These are phyloP conservation scores for Boletales sp. DNA, from an alignment of 768 basidiomycete genomes.

Conservation along the genomic window DNA sequence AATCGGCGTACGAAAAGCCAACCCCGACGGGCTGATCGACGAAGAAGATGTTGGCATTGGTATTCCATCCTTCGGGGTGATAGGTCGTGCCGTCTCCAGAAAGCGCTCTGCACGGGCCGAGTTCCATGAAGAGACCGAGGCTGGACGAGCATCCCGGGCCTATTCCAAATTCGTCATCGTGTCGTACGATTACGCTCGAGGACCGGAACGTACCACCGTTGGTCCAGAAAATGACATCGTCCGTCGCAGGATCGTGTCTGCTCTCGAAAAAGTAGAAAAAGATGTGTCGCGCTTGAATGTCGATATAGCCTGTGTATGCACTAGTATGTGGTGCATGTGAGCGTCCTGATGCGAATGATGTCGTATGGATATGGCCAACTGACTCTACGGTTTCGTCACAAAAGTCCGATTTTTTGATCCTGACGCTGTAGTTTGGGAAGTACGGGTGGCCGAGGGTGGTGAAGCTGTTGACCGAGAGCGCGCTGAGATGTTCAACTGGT, in stretches of 20 bases:
- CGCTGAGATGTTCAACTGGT: slow-evolving; percentile 29
- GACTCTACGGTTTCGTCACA: slow-evolving; percentile 41
- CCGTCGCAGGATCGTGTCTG: slow-evolving; percentile 50
- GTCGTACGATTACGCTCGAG: background rate
- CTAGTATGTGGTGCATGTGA: slow-evolving; percentile 25
- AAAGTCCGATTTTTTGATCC: slow-evolving; percentile 38
- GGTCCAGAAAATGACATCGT: slow-evolving; percentile 60
- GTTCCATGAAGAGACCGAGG: slow-evolving; percentile 70
- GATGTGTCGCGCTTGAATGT: slow-evolving; percentile 58
- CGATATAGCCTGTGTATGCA: slow-evolving; percentile 65
- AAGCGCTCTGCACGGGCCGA: slow-evolving; percentile 68
- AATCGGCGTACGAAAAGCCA: slow-evolving; percentile 46
- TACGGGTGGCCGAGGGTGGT: slow-evolving; percentile 39
- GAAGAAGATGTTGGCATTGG: slow-evolving; percentile 51
- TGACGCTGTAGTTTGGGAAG: slow-evolving; percentile 42
- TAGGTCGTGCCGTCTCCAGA: slow-evolving; percentile 47
- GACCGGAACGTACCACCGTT: slow-evolving; percentile 46
- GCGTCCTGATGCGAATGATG: background rate
- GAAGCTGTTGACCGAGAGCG: slow-evolving; percentile 31
- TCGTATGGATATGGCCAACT: background rate
- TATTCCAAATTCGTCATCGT: background rate
- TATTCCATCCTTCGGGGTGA: slow-evolving; percentile 65
- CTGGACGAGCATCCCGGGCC: slow-evolving; percentile 53
- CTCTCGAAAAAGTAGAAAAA: slow-evolving; percentile 81
- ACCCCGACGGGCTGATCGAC: slow-evolving; percentile 46